phyloP scores from a whole-genome alignment of 257 asterid genomes.

The Capsicum rhomboideum region DNA sequence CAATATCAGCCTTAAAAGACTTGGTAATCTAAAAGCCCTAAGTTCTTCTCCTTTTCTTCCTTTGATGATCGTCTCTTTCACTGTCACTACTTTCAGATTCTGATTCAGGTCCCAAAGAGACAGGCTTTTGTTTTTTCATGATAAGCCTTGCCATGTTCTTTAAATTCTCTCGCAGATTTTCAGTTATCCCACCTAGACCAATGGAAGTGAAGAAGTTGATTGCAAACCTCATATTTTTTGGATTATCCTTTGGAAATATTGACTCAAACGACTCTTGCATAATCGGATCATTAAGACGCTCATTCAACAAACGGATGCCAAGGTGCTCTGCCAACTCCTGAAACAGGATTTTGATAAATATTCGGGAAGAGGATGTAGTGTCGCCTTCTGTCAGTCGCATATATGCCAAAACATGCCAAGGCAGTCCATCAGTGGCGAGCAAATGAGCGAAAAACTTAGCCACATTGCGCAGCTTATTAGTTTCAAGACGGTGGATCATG shows the following conservation, averaged over 20 bases:
- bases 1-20: not conserved
- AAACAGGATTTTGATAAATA: slow-evolving; percentile 5
- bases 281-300: not conserved
- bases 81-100: not conserved
- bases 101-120: not conserved
- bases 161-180: not conserved
- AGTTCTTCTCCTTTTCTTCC: not conserved
- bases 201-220: slow-evolving; percentile 8
- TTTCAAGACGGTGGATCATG: slow-evolving; percentile 2
- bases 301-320: not conserved
- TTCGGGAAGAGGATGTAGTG: slow-evolving; percentile 5
- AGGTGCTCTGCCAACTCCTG: slow-evolving; percentile 4
- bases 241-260: not conserved
- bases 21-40: not conserved
- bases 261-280: slow-evolving; percentile 2
- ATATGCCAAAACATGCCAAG: slow-evolving; percentile 5
- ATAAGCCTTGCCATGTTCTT: not conserved
- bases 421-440: not conserved
- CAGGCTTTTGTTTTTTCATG: not conserved
- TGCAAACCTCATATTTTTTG: not conserved
- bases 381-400: not conserved
- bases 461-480: not conserved
- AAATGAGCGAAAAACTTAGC: slow-evolving; percentile 9
- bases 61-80: not conserved
- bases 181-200: slow-evolving; percentile 8